These are phyloP conservation scores for Alternaria rosae DNA, from an alignment of 2,329 filamentous ascomycete genomes.

Conservation along the genomic window DNA sequence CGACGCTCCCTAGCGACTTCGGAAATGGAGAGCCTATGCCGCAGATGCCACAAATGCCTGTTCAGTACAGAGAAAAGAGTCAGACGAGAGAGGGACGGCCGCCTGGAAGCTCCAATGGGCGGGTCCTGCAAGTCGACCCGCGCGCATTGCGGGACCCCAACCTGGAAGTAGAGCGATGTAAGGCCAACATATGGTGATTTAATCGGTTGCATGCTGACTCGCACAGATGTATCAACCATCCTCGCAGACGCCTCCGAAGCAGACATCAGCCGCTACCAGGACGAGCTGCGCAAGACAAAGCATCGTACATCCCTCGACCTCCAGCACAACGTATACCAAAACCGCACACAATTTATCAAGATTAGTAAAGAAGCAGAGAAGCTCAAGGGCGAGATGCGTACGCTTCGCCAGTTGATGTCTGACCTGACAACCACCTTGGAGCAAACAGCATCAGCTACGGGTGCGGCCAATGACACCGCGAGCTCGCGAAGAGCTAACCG, in stretches of 20 bases:
- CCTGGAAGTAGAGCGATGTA: constrained; percentile 80
- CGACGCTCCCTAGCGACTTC: constrained; percentile 74
- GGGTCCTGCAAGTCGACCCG: constrained; percentile 74
- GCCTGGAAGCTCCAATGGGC: constrained; percentile 58
- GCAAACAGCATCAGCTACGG: constrained; percentile 55
- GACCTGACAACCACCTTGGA: constrained; percentile 71
- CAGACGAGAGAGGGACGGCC: constrained; percentile 55
- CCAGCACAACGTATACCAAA: constrained; percentile 95
- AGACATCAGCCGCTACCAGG: constrained; percentile 84
- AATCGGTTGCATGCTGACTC: constrained; percentile 9
- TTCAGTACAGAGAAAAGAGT: constrained; percentile 64
- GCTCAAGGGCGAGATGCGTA: constrained; percentile 94
- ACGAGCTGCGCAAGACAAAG: constrained; percentile 77
- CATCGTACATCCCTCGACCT: constrained; percentile 80
- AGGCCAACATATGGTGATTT: constrained; percentile 33
- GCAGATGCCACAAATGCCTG: constrained; percentile 65
- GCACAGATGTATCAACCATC: constrained; percentile 68
- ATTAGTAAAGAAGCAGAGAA: constrained; percentile 99
- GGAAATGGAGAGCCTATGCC: constrained; percentile 71
- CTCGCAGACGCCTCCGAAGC: constrained; percentile 86
- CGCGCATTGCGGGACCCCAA: constrained; percentile 81
- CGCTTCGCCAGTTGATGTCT: constrained; percentile 86
- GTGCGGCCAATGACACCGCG: constrained; percentile 45
- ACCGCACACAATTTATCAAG: constrained; percentile 97
- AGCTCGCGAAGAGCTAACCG: constrained; percentile 70